phyloP scores from a whole-genome alignment of 345 rosid genomes.

The Durio zibethinus region DNA sequence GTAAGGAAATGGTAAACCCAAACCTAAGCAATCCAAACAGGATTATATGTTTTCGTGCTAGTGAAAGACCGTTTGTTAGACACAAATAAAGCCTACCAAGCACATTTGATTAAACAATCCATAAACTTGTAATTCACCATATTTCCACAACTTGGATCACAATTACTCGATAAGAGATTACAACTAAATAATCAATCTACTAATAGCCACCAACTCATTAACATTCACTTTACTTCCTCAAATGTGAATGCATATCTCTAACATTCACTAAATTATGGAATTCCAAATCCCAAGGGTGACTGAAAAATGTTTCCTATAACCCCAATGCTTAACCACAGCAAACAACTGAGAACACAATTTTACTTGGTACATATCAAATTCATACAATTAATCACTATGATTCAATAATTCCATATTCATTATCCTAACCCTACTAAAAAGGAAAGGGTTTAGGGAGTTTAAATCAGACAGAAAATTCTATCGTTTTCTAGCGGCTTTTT shows the following conservation, averaged over 20 bases:
- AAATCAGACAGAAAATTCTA: background rate
- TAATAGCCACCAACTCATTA: background rate
- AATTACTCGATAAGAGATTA: background rate
- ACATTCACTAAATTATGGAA: background rate
- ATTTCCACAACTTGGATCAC: background rate
- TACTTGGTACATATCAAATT: background rate
- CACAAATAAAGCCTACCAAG: background rate
- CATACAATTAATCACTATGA: background rate
- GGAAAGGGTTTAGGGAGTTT: background rate
- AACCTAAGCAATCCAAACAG: background rate
- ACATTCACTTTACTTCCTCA: background rate
- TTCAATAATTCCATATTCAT: background rate
- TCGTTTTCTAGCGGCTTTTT: background rate
- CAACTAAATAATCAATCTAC: background rate
- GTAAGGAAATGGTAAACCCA: background rate
- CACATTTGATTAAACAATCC: conserved; percentile 2
- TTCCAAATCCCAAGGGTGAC: background rate
- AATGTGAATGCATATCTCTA: background rate
- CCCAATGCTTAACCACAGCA: background rate
- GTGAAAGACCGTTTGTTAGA: background rate
- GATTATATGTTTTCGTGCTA: background rate
- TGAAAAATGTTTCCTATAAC: background rate
- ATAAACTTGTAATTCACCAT: background rate
- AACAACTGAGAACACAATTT: background rate
- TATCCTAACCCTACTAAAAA: background rate